Conservation (phyloP, 768 basidiomycete species). For the Lactarius tabidus region DNA sequence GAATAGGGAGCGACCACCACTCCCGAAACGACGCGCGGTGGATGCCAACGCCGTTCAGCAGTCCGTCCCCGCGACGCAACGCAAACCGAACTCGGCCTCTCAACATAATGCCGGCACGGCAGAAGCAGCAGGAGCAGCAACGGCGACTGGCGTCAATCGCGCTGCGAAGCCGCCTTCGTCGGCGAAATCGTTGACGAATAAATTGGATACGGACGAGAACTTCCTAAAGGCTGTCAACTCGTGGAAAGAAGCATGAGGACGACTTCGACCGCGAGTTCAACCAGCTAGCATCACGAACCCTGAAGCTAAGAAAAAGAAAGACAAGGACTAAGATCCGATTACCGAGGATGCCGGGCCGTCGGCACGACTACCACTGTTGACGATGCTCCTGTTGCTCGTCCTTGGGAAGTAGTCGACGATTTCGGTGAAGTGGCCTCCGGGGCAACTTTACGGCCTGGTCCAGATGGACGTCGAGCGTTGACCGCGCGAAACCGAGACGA, state of each 20-base stretch:
- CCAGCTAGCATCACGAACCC: slow-evolving; percentile 61
- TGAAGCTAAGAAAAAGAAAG: slow-evolving; percentile 34
- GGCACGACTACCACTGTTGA: slow-evolving; percentile 32
- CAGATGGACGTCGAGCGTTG: slow-evolving; percentile 48
- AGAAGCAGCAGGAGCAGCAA: too few relatives aligned
- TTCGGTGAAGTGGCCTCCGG: slow-evolving; percentile 58
- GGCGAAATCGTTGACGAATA: slow-evolving; percentile 2
- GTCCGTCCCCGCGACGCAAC: neutral
- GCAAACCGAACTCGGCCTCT: neutral
- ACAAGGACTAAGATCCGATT: neutral
- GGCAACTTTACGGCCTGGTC: slow-evolving; percentile 75
- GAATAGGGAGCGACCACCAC: neutral
- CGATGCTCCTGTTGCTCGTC: slow-evolving; percentile 32
- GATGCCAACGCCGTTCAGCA: neutral
- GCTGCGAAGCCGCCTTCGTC: neutral
- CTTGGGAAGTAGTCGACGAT: slow-evolving; percentile 58
- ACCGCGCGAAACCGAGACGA: neutral
- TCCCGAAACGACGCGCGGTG: slow-evolving; percentile 16
- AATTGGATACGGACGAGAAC: slow-evolving; percentile 50
- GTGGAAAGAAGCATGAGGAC: slow-evolving; percentile 60
- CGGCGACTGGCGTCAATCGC: neutral
- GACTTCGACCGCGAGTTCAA: slow-evolving; percentile 74
- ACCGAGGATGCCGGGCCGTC: slow-evolving; percentile 7
- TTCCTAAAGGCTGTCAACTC: slow-evolving; percentile 70
- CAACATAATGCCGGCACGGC: neutral